Percentiles rank a stretch among this genome's conserved stretches.
phyloP scores from a whole-genome alignment of 768 basidiomycete genomes.

The Lentinula detonsa region DNA sequence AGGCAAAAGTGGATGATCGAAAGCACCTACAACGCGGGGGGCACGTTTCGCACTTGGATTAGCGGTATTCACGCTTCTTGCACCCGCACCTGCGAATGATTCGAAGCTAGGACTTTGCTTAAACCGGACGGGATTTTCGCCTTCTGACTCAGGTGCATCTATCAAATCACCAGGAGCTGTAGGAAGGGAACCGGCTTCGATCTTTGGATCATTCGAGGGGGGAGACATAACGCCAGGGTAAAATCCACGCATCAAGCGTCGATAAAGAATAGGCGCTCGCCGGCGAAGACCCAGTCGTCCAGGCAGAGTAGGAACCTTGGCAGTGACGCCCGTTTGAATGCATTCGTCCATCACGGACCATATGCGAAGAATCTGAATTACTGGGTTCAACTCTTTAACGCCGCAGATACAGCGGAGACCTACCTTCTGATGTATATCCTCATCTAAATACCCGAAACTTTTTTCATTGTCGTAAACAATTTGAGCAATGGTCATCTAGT shows the following conservation, averaged over 20 bases:
- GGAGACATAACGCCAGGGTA: conserved; percentile 41
- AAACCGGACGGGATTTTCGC: not conserved
- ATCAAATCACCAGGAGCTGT: not conserved
- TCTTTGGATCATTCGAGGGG: conserved; percentile 23
- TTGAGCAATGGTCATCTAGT: conserved; percentile 87
- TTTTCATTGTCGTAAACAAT: conserved; percentile 91
- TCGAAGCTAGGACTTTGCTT: not conserved
- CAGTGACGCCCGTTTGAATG: conserved; percentile 80
- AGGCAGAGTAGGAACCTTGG: conserved; percentile 74
- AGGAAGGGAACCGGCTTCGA: conserved; percentile 9
- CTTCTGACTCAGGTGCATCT: not conserved
- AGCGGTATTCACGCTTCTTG: not conserved
- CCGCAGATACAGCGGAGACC: not conserved
- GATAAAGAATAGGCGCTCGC: conserved; percentile 85
- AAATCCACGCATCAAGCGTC: conserved; percentile 82
- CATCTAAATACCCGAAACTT: conserved; percentile 69
- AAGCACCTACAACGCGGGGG: conserved; percentile 59
- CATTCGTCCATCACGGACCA: conserved; percentile 94
- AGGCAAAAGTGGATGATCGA: conserved; percentile 75
- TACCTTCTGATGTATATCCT: conserved; percentile 72
- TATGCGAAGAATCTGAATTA: conserved; percentile 55
- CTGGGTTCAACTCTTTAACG: not conserved
- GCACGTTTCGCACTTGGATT: conserved; percentile 16
- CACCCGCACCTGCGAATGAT: not conserved
- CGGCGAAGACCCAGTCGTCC: conserved; percentile 77